Conservation (phyloP, 2,329 filamentous ascomycete species). For the Xylaria sp. region DNA sequence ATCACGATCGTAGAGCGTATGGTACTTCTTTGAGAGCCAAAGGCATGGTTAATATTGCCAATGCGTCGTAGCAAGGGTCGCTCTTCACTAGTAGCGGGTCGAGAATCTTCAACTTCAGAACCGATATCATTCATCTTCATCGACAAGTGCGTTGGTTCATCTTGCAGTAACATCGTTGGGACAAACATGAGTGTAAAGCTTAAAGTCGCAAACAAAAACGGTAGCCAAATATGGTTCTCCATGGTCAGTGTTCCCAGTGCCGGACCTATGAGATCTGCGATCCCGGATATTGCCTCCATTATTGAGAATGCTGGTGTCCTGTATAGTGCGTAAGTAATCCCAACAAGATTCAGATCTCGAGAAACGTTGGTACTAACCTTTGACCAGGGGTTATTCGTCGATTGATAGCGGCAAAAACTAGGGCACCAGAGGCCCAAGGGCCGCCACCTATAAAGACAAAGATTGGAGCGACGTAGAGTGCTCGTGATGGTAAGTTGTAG, state of each 20-base stretch:
- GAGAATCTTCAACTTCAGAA: constrained; percentile 3
- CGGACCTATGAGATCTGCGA: constrained; percentile 31
- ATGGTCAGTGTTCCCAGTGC: constrained; percentile 26
- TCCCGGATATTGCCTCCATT: constrained; percentile 30
- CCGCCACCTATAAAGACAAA: constrained; percentile 30
- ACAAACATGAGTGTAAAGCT: constrained; percentile 30
- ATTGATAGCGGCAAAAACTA: constrained; percentile 30
- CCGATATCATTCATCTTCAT: constrained; percentile 7
- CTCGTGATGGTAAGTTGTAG: constrained; percentile 6
- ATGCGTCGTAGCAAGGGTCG: constrained; percentile 15
- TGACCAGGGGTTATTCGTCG: constrained; percentile 13
- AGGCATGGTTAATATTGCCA: background rate
- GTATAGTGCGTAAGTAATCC: background rate
- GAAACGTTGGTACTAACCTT: constrained; percentile 5
- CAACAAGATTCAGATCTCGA: background rate
- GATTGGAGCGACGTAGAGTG: constrained; percentile 23
- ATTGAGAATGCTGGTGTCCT: constrained; percentile 32
- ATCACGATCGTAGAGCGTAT: constrained; percentile 5
- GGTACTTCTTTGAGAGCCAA: background rate
- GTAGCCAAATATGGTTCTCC: constrained; percentile 28
- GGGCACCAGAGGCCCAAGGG: constrained; percentile 33
- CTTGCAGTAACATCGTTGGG: constrained; percentile 10
- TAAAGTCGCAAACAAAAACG: constrained; percentile 23
- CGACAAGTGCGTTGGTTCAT: constrained; percentile 4
- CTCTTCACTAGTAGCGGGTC: constrained; percentile 5